phyloP scores from a whole-genome alignment of 805 yeast species.

The Lachancea nothofagi region DNA sequence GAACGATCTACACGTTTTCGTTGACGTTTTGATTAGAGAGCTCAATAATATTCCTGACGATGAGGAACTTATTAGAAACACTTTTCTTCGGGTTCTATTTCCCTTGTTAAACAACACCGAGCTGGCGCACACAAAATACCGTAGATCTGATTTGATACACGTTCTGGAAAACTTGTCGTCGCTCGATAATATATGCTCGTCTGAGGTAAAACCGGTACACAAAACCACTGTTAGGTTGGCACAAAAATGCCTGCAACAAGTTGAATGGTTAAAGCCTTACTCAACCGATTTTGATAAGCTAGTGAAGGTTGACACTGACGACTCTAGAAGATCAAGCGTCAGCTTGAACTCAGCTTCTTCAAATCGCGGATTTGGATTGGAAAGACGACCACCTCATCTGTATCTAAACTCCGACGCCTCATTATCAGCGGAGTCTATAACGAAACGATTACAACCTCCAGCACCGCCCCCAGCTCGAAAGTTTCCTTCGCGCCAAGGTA shows the following conservation, averaged over 20 bases:
- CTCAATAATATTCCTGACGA: conserved; percentile 60
- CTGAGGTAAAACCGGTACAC: conserved; percentile 22
- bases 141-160: conserved; percentile 46
- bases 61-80: conserved; percentile 54
- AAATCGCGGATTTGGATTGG: conserved; percentile 1
- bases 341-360: conserved; percentile 12
- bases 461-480: conserved; percentile 38
- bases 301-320: conserved; percentile 6
- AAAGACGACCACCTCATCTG: conserved; percentile 9
- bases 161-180: conserved; percentile 44
- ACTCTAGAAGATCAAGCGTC: conserved; percentile 24
- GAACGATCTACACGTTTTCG: conserved; percentile 78
- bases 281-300: not conserved
- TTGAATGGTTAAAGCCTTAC: conserved; percentile 30
- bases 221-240: conserved; percentile 41
- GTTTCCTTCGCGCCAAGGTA: conserved; percentile 6
- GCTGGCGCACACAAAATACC: conserved; percentile 51
- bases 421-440: conserved; percentile 35
- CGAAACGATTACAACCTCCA: conserved; percentile 31
- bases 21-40: conserved; percentile 79
- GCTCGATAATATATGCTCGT: conserved; percentile 24
- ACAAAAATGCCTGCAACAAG: conserved; percentile 32
- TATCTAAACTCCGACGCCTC: conserved; percentile 15
- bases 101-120: conserved; percentile 68
- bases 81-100: conserved; percentile 66